Conservation (phyloP, 257 asterid genomes). For the Nicotiana attenuata region DNA sequence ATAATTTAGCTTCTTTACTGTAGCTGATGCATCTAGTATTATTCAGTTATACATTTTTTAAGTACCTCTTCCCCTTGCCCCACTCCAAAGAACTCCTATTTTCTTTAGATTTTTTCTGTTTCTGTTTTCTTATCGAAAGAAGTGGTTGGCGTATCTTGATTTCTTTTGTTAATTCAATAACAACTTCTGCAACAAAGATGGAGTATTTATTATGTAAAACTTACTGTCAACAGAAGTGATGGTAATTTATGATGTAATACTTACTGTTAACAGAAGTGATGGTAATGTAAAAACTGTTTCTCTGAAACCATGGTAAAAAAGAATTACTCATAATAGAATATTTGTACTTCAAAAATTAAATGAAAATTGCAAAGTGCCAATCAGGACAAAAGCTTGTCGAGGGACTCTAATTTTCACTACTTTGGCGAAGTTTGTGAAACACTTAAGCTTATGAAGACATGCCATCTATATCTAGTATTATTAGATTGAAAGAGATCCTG, state of each 20-base stretch:
- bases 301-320: no score
- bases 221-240: background rate
- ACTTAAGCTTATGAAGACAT: background rate
- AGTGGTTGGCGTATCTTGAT: background rate
- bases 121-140: background rate
- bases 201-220: background rate
- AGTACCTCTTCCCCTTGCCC: background rate
- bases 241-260: no score
- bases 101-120: background rate
- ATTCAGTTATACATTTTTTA: background rate
- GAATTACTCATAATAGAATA: background rate
- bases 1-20: background rate
- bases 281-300: no score
- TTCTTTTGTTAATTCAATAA: no score
- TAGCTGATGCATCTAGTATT: background rate
- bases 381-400: background rate
- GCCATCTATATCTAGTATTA: background rate
- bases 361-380: background rate
- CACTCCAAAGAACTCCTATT: background rate
- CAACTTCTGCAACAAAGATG: background rate
- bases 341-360: background rate
- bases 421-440: background rate
- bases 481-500: background rate
- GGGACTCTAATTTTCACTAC: background rate
- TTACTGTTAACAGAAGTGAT: no score